phyloP scores from a whole-genome alignment of 768 basidiomycete genomes.

The Rhizopogon roseolus region DNA sequence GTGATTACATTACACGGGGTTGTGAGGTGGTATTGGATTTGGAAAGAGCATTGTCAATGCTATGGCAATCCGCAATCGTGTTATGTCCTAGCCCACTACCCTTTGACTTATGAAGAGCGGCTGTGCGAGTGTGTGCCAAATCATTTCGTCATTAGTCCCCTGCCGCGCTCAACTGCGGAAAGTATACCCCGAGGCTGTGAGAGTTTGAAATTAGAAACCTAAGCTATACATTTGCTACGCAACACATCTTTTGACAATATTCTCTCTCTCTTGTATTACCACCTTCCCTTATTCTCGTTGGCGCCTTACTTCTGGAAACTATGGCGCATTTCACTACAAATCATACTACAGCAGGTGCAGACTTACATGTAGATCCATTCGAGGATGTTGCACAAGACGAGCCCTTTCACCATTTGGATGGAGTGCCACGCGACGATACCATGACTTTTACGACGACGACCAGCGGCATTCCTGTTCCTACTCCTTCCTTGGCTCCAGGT shows the following conservation, averaged over 20 bases:
- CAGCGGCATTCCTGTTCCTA: constrained; percentile 14
- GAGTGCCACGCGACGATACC: constrained; percentile 12
- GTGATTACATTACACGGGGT: constrained; percentile 21
- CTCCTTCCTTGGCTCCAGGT: constrained; percentile 6
- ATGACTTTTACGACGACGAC: constrained; percentile 15
- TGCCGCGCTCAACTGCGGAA: background rate
- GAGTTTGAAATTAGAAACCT: background rate
- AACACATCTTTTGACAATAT: background rate
- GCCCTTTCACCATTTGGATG: constrained; percentile 12
- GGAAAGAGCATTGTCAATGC: background rate
- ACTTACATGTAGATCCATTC: constrained; percentile 19
- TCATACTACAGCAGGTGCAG: constrained; percentile 6
- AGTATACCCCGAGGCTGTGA: background rate
- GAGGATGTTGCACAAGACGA: constrained; percentile 18
- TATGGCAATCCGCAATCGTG: background rate
- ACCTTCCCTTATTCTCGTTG: background rate
- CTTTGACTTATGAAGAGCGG: too few relatives aligned
- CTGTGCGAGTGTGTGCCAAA: too few relatives aligned
- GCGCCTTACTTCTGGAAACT: constrained; percentile 17
- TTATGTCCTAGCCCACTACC: too few relatives aligned
- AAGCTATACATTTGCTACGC: too few relatives aligned
- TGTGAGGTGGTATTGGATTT: background rate
- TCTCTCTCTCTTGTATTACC: background rate
- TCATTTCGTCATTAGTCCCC: too few relatives aligned
- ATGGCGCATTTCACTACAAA: constrained; percentile 19